Evolutionary conservation across 768 basidiomycete species (phyloP), one percentile per base, ranked within the genome.

Genomic region (Calocybe indica): DNA sequence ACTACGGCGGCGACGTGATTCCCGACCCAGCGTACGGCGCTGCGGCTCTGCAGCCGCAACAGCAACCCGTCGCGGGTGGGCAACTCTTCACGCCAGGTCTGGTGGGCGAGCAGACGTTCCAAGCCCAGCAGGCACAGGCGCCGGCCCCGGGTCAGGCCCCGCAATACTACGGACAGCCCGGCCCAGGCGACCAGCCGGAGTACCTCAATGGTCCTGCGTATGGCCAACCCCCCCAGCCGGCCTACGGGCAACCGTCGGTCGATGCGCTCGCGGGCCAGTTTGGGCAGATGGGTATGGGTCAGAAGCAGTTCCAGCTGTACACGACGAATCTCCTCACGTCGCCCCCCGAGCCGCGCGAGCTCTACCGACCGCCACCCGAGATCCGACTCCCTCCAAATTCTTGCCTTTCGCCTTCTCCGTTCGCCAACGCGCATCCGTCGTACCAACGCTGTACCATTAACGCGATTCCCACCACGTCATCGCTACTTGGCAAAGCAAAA

Each of bases 361-460:
- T 99, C 39, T 71, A 78, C 37, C 72, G 76, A 32, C 84, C 86
- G 0, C 93, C 94, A 1, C 96, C 96, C 4, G 89, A 92, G 51
- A 94, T 95, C 48, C 76, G 85, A 15, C 73, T 98, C 2, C 94
- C 95, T 1, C 85, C 92, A 7, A 87, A 87, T 52, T 80, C 91
- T 5, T 85, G 78, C 53, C 73, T 93, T 44, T 86, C 90, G 5
- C 82, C 83, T 10, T 82, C 84, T 30, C 88, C 85, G 1, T 73
- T 70, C 12, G 88, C 89, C 33, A 92, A 93, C 56, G 85, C 93
- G 10, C 87, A 97, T 62, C 76, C 83, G 31, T 92, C 88, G 10
- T 98, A 97, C 67, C 90, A 94, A 68, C 83, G 96, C 41, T 82
- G 75, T 52, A 99, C 96, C 1, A 61, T 97, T 49, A 95, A 94